Conservation (phyloP, 2,329 filamentous ascomycete species). For the Phialocephala subalpina region DNA sequence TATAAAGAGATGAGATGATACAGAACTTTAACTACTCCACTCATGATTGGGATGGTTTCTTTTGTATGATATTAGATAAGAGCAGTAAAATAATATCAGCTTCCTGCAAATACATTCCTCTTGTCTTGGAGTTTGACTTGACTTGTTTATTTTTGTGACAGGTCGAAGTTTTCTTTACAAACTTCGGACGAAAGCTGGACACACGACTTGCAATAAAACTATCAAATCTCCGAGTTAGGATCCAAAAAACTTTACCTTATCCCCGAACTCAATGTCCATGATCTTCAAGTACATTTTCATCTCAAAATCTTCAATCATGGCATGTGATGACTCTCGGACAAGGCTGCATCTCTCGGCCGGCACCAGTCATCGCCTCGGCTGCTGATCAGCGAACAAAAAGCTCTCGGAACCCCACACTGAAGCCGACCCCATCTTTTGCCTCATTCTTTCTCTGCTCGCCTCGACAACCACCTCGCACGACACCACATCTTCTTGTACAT, state of each 20-base stretch:
- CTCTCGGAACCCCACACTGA: neutral
- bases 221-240: neutral
- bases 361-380: neutral
- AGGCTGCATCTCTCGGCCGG: neutral
- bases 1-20: slow-evolving; percentile 25
- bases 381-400: neutral
- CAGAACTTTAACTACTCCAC: slow-evolving; percentile 32
- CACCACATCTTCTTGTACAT: neutral
- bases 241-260: neutral
- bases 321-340: neutral
- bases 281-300: neutral
- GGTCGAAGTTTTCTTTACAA: neutral
- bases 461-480: neutral
- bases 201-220: neutral
- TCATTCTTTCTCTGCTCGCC: neutral
- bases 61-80: slow-evolving; percentile 25
- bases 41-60: slow-evolving; percentile 30
- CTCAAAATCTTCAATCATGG: neutral
- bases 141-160: neutral
- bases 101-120: neutral
- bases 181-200: neutral
- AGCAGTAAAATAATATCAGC: neutral
- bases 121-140: neutral
- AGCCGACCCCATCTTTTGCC: slow-evolving; percentile 12
- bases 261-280: neutral